Base-by-base conservation (phyloP, 2,329 filamentous ascomycete genomes). In the Neofusicoccum ribis region DNA sequence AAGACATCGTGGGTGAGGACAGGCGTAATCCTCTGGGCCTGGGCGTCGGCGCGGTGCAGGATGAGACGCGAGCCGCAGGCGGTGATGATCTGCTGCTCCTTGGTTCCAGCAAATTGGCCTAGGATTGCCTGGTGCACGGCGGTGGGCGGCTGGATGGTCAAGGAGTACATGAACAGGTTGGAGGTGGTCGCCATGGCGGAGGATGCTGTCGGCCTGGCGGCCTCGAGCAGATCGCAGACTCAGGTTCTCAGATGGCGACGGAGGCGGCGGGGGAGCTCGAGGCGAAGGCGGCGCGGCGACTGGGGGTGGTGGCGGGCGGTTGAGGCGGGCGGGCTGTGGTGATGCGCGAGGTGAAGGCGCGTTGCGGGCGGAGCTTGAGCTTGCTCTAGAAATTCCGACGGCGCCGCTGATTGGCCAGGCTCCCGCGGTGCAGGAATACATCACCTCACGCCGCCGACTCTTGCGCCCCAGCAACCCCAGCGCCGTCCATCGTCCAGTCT, bases 131-230 rank as follows among this genome's bases (percentile, higher is more conserved):
- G 91, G 59, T 90, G 93, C 74, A 97, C 88, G 67, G 92, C 91
- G 70, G 93, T 93, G 39, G 95, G 92, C 72, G 92, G 90, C 81
- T 97, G 93, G 74, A 99, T 89, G 71, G 95, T 98, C 82, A 99
- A 85, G 74, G 92, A 95, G 83, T 99, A 99, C 82, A 99, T 89
- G 79, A 97, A 97, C 92, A 97, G 96, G 78, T 94, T 94, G 70
- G 93, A 97, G 68, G 94, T 97, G 77, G 93, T 96, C 83, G 95
- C 94, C 95, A 98, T 98, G 77, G 66, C 83, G 81, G 77, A 76
- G 72, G 67, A 67, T 66, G 70, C 73, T 66, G 75, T 66, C 63
- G 67, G 64, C 66, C 64, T 63, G 17, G 44, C 62, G 67, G 67
- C 67, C 65, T 65, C 64, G 64, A 66, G 64, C 64, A 52, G 50